These are phyloP conservation scores for Pseudogymnoascus destructans DNA, from an alignment of 2,329 filamentous ascomycete genomes.

Conservation along the genomic window DNA sequence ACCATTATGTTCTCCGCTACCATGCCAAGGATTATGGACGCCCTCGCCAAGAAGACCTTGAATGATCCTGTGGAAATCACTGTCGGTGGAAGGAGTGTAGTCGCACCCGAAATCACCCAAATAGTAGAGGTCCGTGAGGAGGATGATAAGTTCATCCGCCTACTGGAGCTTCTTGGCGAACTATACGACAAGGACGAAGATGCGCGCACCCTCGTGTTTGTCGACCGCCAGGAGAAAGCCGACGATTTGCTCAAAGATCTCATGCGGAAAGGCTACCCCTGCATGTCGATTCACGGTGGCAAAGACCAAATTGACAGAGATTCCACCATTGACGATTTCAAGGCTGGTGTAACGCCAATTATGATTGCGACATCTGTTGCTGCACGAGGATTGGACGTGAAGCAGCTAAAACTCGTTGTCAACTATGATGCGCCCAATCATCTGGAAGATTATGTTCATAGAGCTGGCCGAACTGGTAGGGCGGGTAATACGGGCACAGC, in stretches of 20 bases:
- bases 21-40: constrained; percentile 86
- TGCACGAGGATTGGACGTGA: constrained; percentile 87
- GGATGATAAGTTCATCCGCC: constrained; percentile 66
- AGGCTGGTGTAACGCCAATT: constrained; percentile 76
- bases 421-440: constrained; percentile 94
- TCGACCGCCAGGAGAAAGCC: constrained; percentile 81
- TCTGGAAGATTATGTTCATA: constrained; percentile 91
- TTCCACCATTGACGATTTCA: constrained; percentile 87
- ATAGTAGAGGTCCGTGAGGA: constrained; percentile 80
- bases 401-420: constrained; percentile 88
- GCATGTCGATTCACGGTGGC: constrained; percentile 86
- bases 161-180: constrained; percentile 77
- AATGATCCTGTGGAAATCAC: constrained; percentile 80
- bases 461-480: constrained; percentile 83
- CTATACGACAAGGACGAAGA: constrained; percentile 81
- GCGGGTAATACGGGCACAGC: constrained; percentile 91
- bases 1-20: constrained; percentile 95
- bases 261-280: constrained; percentile 74
- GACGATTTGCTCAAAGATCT: constrained; percentile 68
- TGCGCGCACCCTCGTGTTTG: constrained; percentile 78
- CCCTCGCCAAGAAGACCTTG: constrained; percentile 76
- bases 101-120: constrained; percentile 86
- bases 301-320: constrained; percentile 91
- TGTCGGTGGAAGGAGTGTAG: constrained; percentile 77
- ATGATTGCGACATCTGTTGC: constrained; percentile 92